A percentile compares a stretch with the other conserved stretches of the same genome.
Evolutionary conservation across 257 asterid species (phyloP).

Genomic region (Thymus quinquecostatus): DNA sequence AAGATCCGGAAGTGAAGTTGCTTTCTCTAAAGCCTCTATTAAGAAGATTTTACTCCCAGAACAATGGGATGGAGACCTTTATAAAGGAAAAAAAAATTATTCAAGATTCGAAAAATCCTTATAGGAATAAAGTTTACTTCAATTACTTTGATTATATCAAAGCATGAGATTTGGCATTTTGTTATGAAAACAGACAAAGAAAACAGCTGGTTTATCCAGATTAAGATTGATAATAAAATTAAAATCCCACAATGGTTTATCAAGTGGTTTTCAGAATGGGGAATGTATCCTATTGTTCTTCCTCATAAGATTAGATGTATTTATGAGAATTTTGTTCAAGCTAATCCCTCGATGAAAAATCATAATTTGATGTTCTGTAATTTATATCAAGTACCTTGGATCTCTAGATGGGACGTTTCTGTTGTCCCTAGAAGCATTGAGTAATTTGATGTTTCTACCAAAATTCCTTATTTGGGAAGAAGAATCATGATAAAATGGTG

Average conservation of each 20-base stretch:
- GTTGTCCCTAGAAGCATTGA: neutral
- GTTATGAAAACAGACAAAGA: neutral
- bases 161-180: neutral
- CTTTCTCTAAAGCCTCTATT: neutral
- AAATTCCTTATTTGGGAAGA: neutral
- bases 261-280: neutral
- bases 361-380: neutral
- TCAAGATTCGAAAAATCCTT: neutral
- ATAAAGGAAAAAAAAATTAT: no score
- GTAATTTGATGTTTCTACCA: neutral
- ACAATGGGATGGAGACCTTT: no score
- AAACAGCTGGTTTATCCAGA: neutral
- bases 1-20: neutral
- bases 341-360: neutral
- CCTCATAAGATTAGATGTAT: neutral
- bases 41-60: neutral
- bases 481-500: neutral
- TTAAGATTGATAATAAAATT: neutral
- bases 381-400: neutral
- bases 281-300: neutral
- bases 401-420: neutral
- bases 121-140: neutral
- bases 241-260: neutral
- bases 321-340: neutral
- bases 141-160: neutral